Percentiles rank a stretch among this genome's conserved stretches.
These are phyloP conservation scores for Penicillium sp. DNA, from an alignment of 2,329 filamentous ascomycete genomes.

Conservation along the genomic window DNA sequence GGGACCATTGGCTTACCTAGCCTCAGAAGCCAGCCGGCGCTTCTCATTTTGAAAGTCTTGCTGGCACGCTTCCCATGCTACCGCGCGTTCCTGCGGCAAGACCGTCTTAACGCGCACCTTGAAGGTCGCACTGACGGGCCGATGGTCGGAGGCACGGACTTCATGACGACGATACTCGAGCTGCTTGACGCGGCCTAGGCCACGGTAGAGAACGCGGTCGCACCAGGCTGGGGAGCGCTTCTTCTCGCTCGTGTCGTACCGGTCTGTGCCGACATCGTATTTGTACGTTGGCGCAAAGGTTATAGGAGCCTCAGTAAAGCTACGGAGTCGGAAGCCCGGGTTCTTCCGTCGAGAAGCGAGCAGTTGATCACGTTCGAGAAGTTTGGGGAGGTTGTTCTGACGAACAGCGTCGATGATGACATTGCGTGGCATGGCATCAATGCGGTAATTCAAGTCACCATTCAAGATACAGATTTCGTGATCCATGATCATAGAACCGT, in stretches of 20 bases:
- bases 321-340: constrained; percentile 82
- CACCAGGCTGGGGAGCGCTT: constrained; percentile 95
- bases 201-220: constrained; percentile 86
- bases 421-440: constrained; percentile 94
- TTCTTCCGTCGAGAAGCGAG: constrained; percentile 87
- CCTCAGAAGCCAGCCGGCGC: constrained; percentile 67
- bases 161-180: constrained; percentile 88
- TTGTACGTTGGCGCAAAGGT: constrained; percentile 97
- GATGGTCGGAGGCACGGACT: constrained; percentile 86
- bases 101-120: constrained; percentile 83
- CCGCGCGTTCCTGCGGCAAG: constrained; percentile 65
- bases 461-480: constrained; percentile 98
- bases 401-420: constrained; percentile 86
- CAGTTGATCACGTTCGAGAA: constrained; percentile 91
- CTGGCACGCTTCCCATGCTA: constrained; percentile 73
- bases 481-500: constrained; percentile 91
- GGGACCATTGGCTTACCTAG: constrained; percentile 66
- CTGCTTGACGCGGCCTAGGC: constrained; percentile 79
- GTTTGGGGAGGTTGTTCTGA: constrained; percentile 76
- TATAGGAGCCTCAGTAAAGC: constrained; percentile 89
- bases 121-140: constrained; percentile 86
- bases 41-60: constrained; percentile 74
- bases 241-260: constrained; percentile 94
- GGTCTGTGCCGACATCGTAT: constrained; percentile 93
- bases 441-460: constrained; percentile 96